These are phyloP conservation scores for Yamadazyma paraphyllophila DNA, from an alignment of 805 yeast genomes.

Conservation along the genomic window DNA sequence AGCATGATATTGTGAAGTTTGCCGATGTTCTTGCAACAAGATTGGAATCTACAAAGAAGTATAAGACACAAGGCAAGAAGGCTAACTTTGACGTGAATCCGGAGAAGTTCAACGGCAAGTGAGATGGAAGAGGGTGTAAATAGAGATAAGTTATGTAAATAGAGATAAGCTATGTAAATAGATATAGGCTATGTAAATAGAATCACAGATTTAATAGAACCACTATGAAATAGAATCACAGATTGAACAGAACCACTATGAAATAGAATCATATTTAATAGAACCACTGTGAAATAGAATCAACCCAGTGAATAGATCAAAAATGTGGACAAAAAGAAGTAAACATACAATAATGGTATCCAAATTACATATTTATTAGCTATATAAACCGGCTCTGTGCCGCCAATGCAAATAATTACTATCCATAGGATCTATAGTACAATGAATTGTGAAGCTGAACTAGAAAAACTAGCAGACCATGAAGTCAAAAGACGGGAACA, in stretches of 20 bases:
- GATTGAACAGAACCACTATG: too few relatives aligned
- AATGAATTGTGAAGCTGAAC: neutral
- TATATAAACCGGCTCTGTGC: slow-evolving; percentile 1
- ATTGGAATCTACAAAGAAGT: slow-evolving; percentile 32
- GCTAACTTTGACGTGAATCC: slow-evolving; percentile 21
- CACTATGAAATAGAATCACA: too few relatives aligned
- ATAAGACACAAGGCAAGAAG: slow-evolving; percentile 29
- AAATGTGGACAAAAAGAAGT: too few relatives aligned
- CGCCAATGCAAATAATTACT: neutral
- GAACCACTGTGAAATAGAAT: too few relatives aligned
- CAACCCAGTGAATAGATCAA: too few relatives aligned
- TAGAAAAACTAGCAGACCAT: too few relatives aligned
- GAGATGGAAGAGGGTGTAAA: neutral
- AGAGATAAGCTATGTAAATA: too few relatives aligned
- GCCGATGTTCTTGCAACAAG: slow-evolving; percentile 29
- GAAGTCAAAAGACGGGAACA: too few relatives aligned
- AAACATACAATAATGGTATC: too few relatives aligned
- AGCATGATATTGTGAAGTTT: slow-evolving; percentile 22
- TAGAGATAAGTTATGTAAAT: slow-evolving; percentile 5
- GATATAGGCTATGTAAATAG: too few relatives aligned
- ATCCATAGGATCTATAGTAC: slow-evolving; percentile 8
- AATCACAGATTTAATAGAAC: too few relatives aligned
- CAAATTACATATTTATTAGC: slow-evolving; percentile 4
- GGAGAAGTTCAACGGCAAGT: slow-evolving; percentile 19
- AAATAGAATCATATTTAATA: too few relatives aligned